These are phyloP conservation scores for Spathaspora sp. DNA, from an alignment of 1,139 yeast species.

Conservation along the genomic window DNA sequence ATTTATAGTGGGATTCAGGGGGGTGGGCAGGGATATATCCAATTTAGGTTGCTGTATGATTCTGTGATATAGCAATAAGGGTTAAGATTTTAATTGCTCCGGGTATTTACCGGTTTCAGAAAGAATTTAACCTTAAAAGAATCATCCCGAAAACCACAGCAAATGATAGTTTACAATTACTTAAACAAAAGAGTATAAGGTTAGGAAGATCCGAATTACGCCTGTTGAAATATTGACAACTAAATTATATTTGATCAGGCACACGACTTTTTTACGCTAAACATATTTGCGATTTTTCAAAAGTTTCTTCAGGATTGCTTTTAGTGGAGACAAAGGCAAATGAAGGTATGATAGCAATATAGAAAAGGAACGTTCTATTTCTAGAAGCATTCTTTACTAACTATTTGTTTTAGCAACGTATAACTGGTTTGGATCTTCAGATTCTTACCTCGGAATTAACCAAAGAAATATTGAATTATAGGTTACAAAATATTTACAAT, in stretches of 20 bases:
- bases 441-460: conserved; percentile 68
- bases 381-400: conserved; percentile 4
- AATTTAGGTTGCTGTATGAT: not conserved
- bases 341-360: conserved; percentile 3
- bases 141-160: not conserved
- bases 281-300: not conserved
- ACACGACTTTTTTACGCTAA: not conserved
- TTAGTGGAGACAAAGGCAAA: not conserved
- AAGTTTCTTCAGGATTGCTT: not conserved
- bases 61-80: not conserved
- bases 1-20: not conserved
- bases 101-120: not conserved
- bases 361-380: not conserved
- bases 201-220: not conserved
- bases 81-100: not conserved
- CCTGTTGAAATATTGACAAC: not conserved
- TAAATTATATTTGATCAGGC: not conserved
- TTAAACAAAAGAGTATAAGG: not conserved
- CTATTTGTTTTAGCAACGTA: conserved; percentile 61
- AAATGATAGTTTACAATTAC: not conserved
- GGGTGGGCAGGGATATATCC: not conserved
- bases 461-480: conserved; percentile 53
- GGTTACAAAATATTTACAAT: conserved; percentile 86
- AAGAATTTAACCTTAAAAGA: not conserved
- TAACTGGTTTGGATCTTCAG: conserved; percentile 80